Percentiles rank a stretch among this genome's conserved stretches.
phyloP scores from a whole-genome alignment of 108 stramenopile species.

The Skeletonema tropicum region DNA sequence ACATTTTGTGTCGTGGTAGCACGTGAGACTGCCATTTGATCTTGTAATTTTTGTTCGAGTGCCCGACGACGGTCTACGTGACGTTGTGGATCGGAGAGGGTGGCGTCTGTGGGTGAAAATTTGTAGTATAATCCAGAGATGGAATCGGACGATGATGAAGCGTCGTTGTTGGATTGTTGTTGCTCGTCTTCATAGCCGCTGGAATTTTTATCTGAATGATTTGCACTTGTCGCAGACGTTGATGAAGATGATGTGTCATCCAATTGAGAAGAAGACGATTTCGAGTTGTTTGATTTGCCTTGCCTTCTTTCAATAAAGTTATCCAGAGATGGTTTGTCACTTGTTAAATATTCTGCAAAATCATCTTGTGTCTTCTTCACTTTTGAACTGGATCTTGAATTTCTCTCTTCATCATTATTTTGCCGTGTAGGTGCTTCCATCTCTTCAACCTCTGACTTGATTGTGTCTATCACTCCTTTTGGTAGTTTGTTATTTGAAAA shows the following conservation, averaged over 20 bases:
- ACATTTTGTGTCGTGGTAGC: conserved; percentile 58
- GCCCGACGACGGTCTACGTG: conserved; percentile 31
- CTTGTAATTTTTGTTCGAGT: conserved; percentile 31
- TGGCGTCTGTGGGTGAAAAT: conserved; percentile 10
- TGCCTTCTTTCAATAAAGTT: not conserved
- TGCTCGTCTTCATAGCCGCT: not conserved
- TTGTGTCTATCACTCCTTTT: conserved; percentile 21
- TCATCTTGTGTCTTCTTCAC: conserved; percentile 36
- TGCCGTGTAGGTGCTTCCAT: conserved; percentile 20
- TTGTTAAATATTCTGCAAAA: conserved; percentile 38
- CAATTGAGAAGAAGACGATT: not conserved
- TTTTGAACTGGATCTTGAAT: not conserved
- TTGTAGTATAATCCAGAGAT: conserved; percentile 12
- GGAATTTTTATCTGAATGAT: not conserved
- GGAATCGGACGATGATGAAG: not conserved
- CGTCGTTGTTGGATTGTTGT: not conserved
- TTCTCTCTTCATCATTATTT: not conserved
- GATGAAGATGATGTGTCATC: not conserved
- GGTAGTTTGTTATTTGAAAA: conserved; percentile 19
- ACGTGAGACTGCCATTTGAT: conserved; percentile 34
- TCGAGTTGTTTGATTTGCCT: not conserved
- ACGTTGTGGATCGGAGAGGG: conserved; percentile 30
- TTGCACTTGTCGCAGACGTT: not conserved
- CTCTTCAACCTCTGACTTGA: conserved; percentile 41
- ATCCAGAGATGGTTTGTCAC: conserved; percentile 9